Conservation (phyloP, 208 protist species). For the Trypanosoma congolense region DNA sequence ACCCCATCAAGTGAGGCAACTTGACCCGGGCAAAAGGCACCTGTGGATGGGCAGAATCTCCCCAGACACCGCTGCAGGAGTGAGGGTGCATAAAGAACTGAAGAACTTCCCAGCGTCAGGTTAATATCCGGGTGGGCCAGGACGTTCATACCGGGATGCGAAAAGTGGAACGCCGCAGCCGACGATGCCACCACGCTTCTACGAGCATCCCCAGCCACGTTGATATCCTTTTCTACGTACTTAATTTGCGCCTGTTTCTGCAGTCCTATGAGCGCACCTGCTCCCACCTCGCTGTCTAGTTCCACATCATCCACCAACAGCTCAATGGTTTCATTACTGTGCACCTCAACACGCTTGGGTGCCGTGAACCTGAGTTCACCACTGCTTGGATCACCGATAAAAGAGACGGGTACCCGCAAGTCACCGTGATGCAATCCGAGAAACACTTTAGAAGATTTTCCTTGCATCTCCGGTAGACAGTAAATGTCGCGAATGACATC, state of each 20-base stretch:
- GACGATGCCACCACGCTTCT: conserved; percentile 67
- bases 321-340: conserved; percentile 30
- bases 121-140: conserved; percentile 59
- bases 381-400: conserved; percentile 55
- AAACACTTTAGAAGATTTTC: conserved; percentile 63
- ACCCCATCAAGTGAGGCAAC: conserved; percentile 46
- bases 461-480: conserved; percentile 39
- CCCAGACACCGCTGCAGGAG: conserved; percentile 76
- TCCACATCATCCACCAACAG: conserved; percentile 81
- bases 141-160: conserved; percentile 72
- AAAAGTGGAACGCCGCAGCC: conserved; percentile 74
- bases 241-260: conserved; percentile 45
- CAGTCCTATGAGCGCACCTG: conserved; percentile 49
- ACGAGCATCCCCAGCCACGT: conserved; percentile 62
- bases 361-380: conserved; percentile 40
- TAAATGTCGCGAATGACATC: conserved; percentile 67
- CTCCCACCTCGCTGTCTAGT: conserved; percentile 72
- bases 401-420: conserved; percentile 56
- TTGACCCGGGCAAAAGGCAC: conserved; percentile 74
- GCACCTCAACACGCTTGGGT: conserved; percentile 30
- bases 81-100: conserved; percentile 52
- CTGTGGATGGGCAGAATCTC: conserved; percentile 50
- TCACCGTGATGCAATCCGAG: conserved; percentile 48
- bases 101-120: conserved; percentile 46
- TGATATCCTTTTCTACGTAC: conserved; percentile 68